These are phyloP conservation scores for Trichosporon sp. DNA, from an alignment of 1,284 basidiomycete genomes.

Conservation along the genomic window DNA sequence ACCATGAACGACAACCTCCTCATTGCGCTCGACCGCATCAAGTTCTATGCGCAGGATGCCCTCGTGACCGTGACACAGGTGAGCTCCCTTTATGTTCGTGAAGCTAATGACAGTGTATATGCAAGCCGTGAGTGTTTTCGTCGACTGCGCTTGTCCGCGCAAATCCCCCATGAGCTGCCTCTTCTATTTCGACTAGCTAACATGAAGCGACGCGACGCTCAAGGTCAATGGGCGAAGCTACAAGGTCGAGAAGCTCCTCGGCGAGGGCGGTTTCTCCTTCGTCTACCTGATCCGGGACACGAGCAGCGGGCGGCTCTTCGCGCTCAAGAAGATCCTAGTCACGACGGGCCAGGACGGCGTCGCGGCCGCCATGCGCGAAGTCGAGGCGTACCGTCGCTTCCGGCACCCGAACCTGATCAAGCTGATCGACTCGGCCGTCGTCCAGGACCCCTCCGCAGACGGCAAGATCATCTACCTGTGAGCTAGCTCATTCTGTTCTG, in stretches of 20 bases:
- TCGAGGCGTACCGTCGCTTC: constrained; percentile 87
- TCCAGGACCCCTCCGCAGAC: constrained; percentile 77
- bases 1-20: constrained; percentile 47
- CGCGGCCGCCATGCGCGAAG: constrained; percentile 74
- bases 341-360: constrained; percentile 64
- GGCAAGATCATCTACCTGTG: constrained; percentile 88
- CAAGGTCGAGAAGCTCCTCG: constrained; percentile 80
- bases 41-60: constrained; percentile 47
- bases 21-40: constrained; percentile 48
- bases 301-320: constrained; percentile 72
- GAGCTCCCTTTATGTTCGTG: constrained; percentile 19
- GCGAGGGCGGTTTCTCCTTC: constrained; percentile 93
- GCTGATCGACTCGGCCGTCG: constrained; percentile 77
- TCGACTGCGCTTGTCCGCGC: background rate
- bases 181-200: constrained; percentile 14
- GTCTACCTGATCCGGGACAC: constrained; percentile 85
- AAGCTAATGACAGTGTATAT: constrained; percentile 49
- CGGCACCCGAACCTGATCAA: constrained; percentile 65
- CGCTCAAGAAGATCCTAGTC: constrained; percentile 93
- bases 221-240: constrained; percentile 94
- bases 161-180: background rate
- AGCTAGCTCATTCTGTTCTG: constrained; percentile 22
- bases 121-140: constrained; percentile 52
- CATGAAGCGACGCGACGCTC: constrained; percentile 62
- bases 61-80: constrained; percentile 49